A percentile compares a stretch with the other conserved stretches of the same genome.
phyloP scores from a whole-genome alignment of 2,329 filamentous ascomycete species.

The Botrytis deweyae region DNA sequence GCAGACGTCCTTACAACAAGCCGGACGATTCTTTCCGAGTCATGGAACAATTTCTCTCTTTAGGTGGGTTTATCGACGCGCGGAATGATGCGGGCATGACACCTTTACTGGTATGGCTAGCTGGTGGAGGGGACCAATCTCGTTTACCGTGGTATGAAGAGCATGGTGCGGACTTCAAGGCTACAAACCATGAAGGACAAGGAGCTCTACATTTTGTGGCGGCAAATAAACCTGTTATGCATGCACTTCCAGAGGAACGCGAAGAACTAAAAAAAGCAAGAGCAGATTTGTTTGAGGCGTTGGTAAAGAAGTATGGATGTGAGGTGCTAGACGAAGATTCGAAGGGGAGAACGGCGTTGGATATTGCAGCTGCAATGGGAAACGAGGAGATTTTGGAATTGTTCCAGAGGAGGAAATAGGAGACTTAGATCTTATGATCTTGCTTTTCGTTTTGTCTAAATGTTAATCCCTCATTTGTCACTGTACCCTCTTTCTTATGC shows the following conservation, averaged over 20 bases:
- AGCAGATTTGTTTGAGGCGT: neutral
- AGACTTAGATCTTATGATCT: neutral
- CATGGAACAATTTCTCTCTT: constrained; percentile 10
- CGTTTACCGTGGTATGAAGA: neutral
- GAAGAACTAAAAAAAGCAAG: no score
- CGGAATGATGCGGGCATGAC: constrained; percentile 18
- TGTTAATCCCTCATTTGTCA: neutral
- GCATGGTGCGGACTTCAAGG: neutral
- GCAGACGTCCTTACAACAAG: no score
- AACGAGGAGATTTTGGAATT: neutral
- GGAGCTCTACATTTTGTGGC: neutral
- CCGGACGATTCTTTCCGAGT: neutral
- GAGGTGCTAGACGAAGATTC: constrained; percentile 3
- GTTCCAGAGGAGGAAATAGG: neutral
- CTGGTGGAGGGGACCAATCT: neutral
- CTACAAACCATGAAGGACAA: neutral
- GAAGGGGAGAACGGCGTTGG: constrained; percentile 5
- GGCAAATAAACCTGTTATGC: neutral
- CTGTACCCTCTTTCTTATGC: neutral
- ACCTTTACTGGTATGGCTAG: neutral
- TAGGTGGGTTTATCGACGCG: constrained; percentile 18
- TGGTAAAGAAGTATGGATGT: neutral
- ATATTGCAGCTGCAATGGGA: constrained; percentile 11
- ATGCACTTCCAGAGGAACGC: no score
- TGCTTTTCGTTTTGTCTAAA: neutral